Base-by-base conservation (phyloP, 2,329 filamentous ascomycete genomes). In the Helotiales sp. region DNA sequence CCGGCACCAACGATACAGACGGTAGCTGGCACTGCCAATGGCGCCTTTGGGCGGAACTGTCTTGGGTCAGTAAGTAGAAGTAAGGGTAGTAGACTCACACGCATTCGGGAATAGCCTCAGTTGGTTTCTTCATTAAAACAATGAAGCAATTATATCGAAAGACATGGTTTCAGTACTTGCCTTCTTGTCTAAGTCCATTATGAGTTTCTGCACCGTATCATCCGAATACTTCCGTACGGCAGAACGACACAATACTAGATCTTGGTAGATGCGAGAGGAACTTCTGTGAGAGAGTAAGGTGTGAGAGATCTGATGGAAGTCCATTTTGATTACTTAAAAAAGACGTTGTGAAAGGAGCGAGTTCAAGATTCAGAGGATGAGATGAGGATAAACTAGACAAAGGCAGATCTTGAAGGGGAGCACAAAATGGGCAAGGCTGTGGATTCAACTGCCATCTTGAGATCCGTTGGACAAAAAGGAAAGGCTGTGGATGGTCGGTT, bases 1-100 rank as follows among this genome's bases (percentile, higher is more conserved):
- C 87, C 86, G 26, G 85, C 86, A 15, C 86, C 86, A 2, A 89
- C 79, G 45, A 89, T 79, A 52, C 84, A 70, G 26, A 75, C 68
- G 34, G 54, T 64, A 0, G 67, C 61, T 30, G 63, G 32, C 37
- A n/a, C 54, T 15, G 61, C 45, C 20, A 26, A 24, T 13, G 45
- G 30, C 8, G 11, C 45, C 26, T 62, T 50, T 8, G 26, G 10
- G 3, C 59, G 59, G 28, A 52, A 37, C 59, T 62, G 22, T 26
- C 22, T 52, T 52, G 10, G 32, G 30, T 62, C 8, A 62, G 37
- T 30, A 20, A 45, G n/a, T 1, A 45, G 40, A 45, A 45, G 40
- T 10, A 45, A 45, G n/a, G 6, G 6, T 45, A n/a, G 20, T 6
- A 45, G 40, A 7, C 40, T n/a, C n/a, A n/a, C n/a, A n/a, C n/a